Evolutionary conservation across 306 rosid species (phyloP), one percentile per base, ranked within the genome.

Genomic region (Gastrolobium bilobum): DNA sequence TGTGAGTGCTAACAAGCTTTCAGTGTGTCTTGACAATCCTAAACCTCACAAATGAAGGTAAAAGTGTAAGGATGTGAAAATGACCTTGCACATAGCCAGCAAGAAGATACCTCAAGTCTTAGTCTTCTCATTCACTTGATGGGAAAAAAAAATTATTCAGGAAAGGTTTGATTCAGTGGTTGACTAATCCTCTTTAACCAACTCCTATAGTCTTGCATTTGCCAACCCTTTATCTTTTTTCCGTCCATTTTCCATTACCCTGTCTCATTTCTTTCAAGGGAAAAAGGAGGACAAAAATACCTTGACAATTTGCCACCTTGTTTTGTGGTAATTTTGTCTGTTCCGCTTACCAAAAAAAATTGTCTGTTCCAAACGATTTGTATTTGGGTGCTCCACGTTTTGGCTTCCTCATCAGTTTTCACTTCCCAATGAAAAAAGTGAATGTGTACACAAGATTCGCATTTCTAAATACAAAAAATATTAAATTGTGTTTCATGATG

Each of bases 81-180:
- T n/a, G 86, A 58, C 80, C 10, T 20, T 51, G 40, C 82, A 70
- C 39, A 68, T 47, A 43, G 56, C 71, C 82, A 64, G 5, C 73
- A 1, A 73, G 15, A 59, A 35, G 13, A 33, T 30, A 63, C 35
- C 31, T 74, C 47, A 42, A 47, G 44, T 50, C 46, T 43, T 56
- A 9, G 15, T 48, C 60, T 80, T 54, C 73, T 58, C 80, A 60
- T 58, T 63, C 62, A 50, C 79, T 34, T 31, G 59, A 63, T 72
- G 47, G 75, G 75, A 61, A 77, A 59, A 37, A 71, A 38, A 48
- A 40, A 5, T n/a, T 71, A 29, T 70, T 61, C 65, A 10, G 1
- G 51, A 60, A 80, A 76, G 56, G 3, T 47, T 69, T 76, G 60
- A 84, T 63, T 76, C 20, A 50, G 48, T 63, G 76, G 34, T 51